Evolutionary conservation across 2,329 filamentous ascomycete genomes (phyloP), one percentile per base, ranked within the genome.

Genomic region (Hymenoscyphus fraxineus): DNA sequence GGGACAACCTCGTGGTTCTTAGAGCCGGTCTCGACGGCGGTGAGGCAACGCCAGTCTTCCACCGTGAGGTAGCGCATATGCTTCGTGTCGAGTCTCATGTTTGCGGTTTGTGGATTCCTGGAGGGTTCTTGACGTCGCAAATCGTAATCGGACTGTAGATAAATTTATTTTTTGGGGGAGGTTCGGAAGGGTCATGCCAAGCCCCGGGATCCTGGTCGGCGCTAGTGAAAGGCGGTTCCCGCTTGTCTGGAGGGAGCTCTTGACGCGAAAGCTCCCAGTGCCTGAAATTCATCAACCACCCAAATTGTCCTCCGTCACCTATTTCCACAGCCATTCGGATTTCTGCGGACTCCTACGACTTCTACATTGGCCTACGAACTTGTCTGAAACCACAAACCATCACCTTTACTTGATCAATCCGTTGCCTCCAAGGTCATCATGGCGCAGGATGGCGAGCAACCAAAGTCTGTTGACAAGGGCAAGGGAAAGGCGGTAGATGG

Each of bases 1-100:
- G 95, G 95, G 2, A 99, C 94, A 64, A 99, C 85, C 80, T 99
- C 95, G 81, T 99, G 95, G 79, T 98, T 98, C 77, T 92, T 93
- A 78, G 91, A 96, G 74, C 93, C 94, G 79, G 89, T 88, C 78
- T 99, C 95, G 73, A 96, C 94, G 73, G 92, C 95, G 75, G 92
- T 89, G 67, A 99, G 88, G 68, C 97, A 93, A 72, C 91, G 87
- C 92, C 96, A 99, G 82, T 99, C 95, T 79, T 98, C 95, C 16
- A 87, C 80, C 60, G 91, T 89, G 77, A 99, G 86, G 79, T 99
- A 94, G 76, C 96, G 93, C 80, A 99, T 88, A 59, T 91, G 89
- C 77, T 93, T 93, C 59, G 94, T 93, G 77, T 99, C 93, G 77
- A 99, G 87, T 82, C 95, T 96, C 95, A 99, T 99, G 69, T 66